These are phyloP conservation scores for Thymus quinquecostatus DNA, from an alignment of 257 asterid genomes.

Conservation along the genomic window DNA sequence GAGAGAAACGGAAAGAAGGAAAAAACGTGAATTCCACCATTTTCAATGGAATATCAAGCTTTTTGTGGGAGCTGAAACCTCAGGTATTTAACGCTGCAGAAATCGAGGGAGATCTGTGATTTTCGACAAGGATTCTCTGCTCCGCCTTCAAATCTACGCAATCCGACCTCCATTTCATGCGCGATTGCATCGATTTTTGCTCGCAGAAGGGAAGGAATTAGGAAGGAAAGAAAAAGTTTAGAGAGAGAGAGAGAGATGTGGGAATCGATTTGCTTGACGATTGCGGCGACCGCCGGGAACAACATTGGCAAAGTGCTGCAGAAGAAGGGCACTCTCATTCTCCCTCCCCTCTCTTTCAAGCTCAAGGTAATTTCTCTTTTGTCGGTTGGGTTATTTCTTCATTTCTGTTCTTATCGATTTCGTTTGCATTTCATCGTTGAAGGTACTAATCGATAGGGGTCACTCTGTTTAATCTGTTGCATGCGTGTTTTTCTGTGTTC, in stretches of 20 bases:
- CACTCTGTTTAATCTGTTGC: neutral
- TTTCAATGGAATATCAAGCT: conserved; percentile 11
- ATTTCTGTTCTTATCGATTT: conserved; percentile 20
- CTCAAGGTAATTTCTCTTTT: conserved; percentile 60
- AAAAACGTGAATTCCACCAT: neutral
- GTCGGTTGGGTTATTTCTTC: neutral
- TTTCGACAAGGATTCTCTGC: conserved; percentile 29
- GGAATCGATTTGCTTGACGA: conserved; percentile 86
- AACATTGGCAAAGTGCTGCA: conserved; percentile 99
- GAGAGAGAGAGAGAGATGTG: conserved; percentile 62
- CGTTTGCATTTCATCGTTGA: conserved; percentile 14
- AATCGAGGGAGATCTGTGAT: conserved; percentile 36
- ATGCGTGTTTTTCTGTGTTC: neutral
- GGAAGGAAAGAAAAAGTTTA: neutral
- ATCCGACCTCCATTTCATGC: neutral
- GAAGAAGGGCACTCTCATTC: conserved; percentile 98
- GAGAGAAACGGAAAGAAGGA: too few relatives aligned
- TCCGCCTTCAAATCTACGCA: conserved; percentile 27
- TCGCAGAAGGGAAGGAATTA: neutral
- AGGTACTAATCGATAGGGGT: neutral
- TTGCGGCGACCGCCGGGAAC: conserved; percentile 98
- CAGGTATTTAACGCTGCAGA: conserved; percentile 11
- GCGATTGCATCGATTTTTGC: conserved; percentile 9
- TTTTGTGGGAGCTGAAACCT: neutral
- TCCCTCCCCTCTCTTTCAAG: conserved; percentile 97